Evolutionary conservation across 148 eudicot species (phyloP).

Genomic region (Chenopodium album): DNA sequence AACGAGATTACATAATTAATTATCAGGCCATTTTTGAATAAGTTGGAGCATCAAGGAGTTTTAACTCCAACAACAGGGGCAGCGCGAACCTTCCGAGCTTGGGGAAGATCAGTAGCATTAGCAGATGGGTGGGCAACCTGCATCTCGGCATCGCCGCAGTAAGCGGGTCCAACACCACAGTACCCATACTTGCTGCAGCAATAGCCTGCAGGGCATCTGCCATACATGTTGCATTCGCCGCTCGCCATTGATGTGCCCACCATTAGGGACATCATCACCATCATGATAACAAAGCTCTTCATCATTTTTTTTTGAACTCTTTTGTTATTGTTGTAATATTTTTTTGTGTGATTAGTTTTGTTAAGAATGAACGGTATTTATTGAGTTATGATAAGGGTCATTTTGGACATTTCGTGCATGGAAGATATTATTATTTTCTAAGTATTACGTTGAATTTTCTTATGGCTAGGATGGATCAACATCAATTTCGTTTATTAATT

Average conservation of each 20-base stretch:
- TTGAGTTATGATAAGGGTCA: neutral
- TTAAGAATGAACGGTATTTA: neutral
- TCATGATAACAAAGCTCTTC: no score
- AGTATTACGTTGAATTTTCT: no score
- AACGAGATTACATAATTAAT: no score
- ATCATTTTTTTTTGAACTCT: neutral
- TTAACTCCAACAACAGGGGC: no score
- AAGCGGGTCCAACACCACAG: neutral
- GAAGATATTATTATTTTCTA: no score
- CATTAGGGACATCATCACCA: neutral
- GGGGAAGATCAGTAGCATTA: no score
- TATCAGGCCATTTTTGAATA: no score
- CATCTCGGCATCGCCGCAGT: neutral
- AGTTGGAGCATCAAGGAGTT: no score
- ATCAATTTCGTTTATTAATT: no score
- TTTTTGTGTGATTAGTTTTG: neutral
- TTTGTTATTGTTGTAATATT: no score
- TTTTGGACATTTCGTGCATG: neutral
- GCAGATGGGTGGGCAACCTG: neutral
- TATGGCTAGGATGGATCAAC: no score
- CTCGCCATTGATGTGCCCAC: neutral
- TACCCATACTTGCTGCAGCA: neutral
- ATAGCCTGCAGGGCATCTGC: neutral
- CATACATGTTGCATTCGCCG: neutral
- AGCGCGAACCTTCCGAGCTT: no score